Evolutionary conservation across 495 filamentous ascomycete species (phyloP).

Genomic region (Penicillium verhagenii): DNA sequence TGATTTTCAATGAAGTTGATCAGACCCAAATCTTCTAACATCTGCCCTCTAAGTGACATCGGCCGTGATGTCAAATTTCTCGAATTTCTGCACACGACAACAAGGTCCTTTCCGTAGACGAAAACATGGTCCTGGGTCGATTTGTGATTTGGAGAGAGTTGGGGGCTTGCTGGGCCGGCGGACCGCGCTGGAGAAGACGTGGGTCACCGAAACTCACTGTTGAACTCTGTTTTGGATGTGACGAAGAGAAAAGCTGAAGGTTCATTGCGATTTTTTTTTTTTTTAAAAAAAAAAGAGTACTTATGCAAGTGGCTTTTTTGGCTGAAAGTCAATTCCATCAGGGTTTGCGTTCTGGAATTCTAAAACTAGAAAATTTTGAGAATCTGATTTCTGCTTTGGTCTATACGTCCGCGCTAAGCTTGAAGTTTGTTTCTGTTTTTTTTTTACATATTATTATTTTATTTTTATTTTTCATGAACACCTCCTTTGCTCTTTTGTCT

Average conservation of each 20-base stretch:
- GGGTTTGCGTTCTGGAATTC: background rate
- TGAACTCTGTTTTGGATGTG: background rate
- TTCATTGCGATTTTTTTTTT: constrained; percentile 10
- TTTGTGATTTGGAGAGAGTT: background rate
- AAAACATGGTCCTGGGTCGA: background rate
- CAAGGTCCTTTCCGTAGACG: background rate
- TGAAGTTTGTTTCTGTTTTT: background rate
- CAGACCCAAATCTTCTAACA: too few relatives aligned
- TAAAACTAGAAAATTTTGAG: background rate
- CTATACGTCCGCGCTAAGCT: background rate
- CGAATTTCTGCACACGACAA: background rate
- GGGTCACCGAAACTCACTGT: constrained; percentile 13
- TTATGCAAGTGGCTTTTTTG: too few relatives aligned
- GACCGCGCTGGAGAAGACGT: constrained; percentile 10
- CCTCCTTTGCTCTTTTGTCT: too few relatives aligned
- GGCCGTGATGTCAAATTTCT: background rate
- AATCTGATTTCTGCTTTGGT: too few relatives aligned
- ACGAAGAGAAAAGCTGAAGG: background rate
- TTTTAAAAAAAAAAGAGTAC: too few relatives aligned
- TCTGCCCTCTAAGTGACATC: background rate
- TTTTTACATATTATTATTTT: too few relatives aligned
- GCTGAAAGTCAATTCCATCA: too few relatives aligned
- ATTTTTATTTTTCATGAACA: too few relatives aligned
- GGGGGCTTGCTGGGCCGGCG: constrained; percentile 1
- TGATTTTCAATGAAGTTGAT: too few relatives aligned